A percentile compares a stretch with the other conserved stretches of the same genome.
Evolutionary conservation across 805 yeast genomes (phyloP).

Genomic region (Suhomyces faveliae): DNA sequence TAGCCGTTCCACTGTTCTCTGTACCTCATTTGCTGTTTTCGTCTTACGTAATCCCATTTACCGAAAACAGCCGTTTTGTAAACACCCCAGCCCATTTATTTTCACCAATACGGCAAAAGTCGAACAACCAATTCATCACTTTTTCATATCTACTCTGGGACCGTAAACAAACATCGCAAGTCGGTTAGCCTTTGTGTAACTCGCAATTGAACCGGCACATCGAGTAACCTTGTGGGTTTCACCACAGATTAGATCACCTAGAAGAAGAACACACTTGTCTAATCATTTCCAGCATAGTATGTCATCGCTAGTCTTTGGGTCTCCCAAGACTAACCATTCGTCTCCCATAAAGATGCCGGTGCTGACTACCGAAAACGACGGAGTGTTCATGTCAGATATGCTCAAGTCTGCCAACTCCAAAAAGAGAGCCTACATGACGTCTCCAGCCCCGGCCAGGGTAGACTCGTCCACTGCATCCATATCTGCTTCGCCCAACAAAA

Average conservation of each 20-base stretch:
- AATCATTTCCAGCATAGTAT: background rate
- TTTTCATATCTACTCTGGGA: background rate
- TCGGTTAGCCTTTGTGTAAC: conserved; percentile 6
- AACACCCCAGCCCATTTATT: background rate
- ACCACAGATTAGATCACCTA: background rate
- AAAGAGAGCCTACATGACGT: conserved; percentile 8
- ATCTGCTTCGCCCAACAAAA: conserved; percentile 21
- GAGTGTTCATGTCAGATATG: conserved; percentile 4
- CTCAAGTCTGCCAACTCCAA: conserved; percentile 7
- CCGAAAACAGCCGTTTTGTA: conserved; percentile 2
- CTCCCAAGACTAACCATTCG: conserved; percentile 6
- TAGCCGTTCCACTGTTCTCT: background rate
- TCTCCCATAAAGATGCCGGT: conserved; percentile 1
- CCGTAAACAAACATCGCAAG: conserved; percentile 4
- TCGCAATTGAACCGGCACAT: background rate
- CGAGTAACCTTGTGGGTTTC: background rate
- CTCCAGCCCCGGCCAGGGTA: conserved; percentile 6
- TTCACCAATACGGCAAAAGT: conserved; percentile 2
- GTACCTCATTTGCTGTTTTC: background rate
- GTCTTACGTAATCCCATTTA: background rate
- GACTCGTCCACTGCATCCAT: conserved; percentile 1
- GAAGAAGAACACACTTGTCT: too few species aligned
- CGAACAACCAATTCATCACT: background rate
- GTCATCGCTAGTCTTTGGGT: conserved; percentile 7
- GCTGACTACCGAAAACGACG: conserved; percentile 5